Base-by-base conservation (phyloP, 2,329 filamentous ascomycete species). In the Leptographium galeiforme region DNA sequence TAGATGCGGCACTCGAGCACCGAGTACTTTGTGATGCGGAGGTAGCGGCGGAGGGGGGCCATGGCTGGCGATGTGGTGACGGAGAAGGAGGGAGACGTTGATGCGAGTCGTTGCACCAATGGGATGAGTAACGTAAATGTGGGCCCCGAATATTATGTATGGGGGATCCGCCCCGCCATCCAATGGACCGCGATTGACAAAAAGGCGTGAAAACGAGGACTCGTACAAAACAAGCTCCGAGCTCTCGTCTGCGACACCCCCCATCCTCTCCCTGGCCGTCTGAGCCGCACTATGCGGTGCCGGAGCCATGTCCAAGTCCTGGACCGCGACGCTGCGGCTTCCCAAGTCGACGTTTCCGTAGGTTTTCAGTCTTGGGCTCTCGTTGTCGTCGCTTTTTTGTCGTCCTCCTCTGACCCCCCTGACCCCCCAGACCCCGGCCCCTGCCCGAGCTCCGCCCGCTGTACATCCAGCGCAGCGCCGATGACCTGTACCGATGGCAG, bases 1-100 rank as follows among this genome's bases (percentile, higher is more conserved):
- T 97, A 97, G 60, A 98, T 93, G 59, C 90, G 89, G 59, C 88
- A 89, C 75, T 98, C 93, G n/a, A 98, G 78, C 36, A 96, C 89
- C 6, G 91, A 95, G 67, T 89, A 87, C 65, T 91, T 90, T 53
- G 87, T 91, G 61, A 97, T 95, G 51, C 91, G 82, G 53, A 97
- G 76, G 66, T 97, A 96, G 62, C 90, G 81, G 55, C 90, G 82
- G 48, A 95, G 81, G 12, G 90, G 90, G 13, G 89, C 85, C 90
- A 96, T 96, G 13, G n/a, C 25, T 33, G 47, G 4, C 36, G 16
- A 13, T 8, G 34, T 36, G 34, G 8, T 8, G 34, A 8, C 12
- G 34, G 8, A 13, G 12, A 8, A 36, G 2, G 34, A 36, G 34
- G 33, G 8, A 36, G 34, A 5, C 25, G 25, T 25, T 25, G 2